Base-by-base conservation (phyloP, 352 stramenopile genomes). In the Peronospora belbahrii region DNA sequence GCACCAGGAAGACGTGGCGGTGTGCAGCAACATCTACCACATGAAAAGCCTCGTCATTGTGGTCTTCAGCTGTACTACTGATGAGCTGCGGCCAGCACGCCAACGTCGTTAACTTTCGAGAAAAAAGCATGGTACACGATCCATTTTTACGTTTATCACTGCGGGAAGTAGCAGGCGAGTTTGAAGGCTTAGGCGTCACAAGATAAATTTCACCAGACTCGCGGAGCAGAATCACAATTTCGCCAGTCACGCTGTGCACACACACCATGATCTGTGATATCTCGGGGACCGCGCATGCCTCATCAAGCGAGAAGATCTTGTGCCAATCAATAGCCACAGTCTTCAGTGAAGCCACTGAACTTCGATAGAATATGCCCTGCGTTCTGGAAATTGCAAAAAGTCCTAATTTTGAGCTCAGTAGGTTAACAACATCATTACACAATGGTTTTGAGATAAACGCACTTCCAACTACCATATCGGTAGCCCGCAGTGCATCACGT, bases 171-270 rank as follows among this genome's bases (percentile, higher is more conserved):
- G 36, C 34, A 38, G 45, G 50, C 9, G 13, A 24, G 2, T 6
- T 45, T 14, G 11, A 13, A 20, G 48, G 38, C 9, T 66, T 64
- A 0, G 55, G 54, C 3, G 57, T 67, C 30, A 88, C 56, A 18
- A 88, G 42, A 24, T 70, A 67, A 6, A 89, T 30, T 8, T 52
- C 38, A 6, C 63, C 60, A 14, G 62, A 62, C 3, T 38, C 23
- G 0, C 58, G 59, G 5, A 67, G 44, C 0, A 92, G 15, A 25
- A 83, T 52, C 18, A 92, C 34, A 4, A 92, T 59, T 45, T 90
- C 80, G 4, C 83, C 78, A n/a, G 83, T 94, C 31, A 89, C 61
- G 33, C 61, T 82, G 33, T 92, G 83, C 2, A 83, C 24, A 37
- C 71, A 86, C 0, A 52, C 49, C 14, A 74, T 45, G 13, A 75